A percentile compares a stretch with the other conserved stretches of the same genome.
phyloP scores from a whole-genome alignment of 2,329 filamentous ascomycete species.

The Teratosphaeria pseudoeucalypti region DNA sequence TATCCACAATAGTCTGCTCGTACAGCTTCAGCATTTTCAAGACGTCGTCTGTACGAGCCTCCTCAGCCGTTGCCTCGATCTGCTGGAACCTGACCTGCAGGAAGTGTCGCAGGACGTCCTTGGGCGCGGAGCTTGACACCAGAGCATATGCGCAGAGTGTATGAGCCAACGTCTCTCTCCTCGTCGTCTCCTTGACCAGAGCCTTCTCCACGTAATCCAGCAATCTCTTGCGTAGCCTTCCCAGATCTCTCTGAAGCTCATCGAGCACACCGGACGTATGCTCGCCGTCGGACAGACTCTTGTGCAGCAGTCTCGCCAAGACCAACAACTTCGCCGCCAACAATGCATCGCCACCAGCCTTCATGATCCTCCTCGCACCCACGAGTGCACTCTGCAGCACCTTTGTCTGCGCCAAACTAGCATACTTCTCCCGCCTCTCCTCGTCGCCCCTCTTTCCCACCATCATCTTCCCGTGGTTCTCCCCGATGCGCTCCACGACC shows the following conservation, averaged over 20 bases:
- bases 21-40: conserved; percentile 61
- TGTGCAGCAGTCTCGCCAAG: conserved; percentile 63
- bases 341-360: conserved; percentile 38
- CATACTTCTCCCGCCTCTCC: conserved; percentile 4
- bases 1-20: conserved; percentile 64
- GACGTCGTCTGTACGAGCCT: conserved; percentile 42
- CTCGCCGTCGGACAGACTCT: conserved; percentile 52
- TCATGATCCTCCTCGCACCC: conserved; percentile 40
- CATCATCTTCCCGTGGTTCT: conserved; percentile 25
- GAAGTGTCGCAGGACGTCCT: conserved; percentile 70
- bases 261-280: conserved; percentile 46
- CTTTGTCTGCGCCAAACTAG: conserved; percentile 15
- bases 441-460: conserved; percentile 2
- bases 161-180: conserved; percentile 49
- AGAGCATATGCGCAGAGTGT: conserved; percentile 75
- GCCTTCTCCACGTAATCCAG: conserved; percentile 53
- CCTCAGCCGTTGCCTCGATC: conserved; percentile 53
- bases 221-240: conserved; percentile 51
- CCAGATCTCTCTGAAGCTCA: conserved; percentile 53
- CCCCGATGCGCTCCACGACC: conserved; percentile 55
- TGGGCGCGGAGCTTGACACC: conserved; percentile 66
- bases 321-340: conserved; percentile 57
- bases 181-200: conserved; percentile 24
- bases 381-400: conserved; percentile 46
- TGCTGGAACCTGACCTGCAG: conserved; percentile 60